Evolutionary conservation across 768 basidiomycete species (phyloP).

Genomic region (Aureoboletus auriporus): DNA sequence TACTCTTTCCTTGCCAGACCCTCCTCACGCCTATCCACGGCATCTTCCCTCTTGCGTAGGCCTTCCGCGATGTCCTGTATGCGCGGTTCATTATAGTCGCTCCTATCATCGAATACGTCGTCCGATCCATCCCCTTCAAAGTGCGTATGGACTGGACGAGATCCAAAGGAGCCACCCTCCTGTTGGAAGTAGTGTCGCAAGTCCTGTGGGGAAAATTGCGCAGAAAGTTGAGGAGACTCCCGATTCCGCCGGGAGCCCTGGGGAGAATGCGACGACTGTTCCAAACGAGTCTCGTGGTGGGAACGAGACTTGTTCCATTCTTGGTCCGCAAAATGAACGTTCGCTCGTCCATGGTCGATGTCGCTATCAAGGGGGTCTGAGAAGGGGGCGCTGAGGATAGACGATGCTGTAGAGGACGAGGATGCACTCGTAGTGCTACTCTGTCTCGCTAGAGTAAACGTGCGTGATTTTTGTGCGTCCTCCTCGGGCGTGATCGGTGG

Average conservation of each 20-base stretch:
- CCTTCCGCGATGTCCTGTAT: conserved; percentile 31
- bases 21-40: conserved; percentile 31
- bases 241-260: conserved; percentile 29
- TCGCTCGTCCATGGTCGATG: conserved; percentile 24
- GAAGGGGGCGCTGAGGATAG: conserved; percentile 38
- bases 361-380: conserved; percentile 20
- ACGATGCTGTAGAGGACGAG: conserved; percentile 43
- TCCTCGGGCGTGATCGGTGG: conserved; percentile 44
- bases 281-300: conserved; percentile 27
- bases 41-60: conserved; percentile 31
- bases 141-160: conserved; percentile 24
- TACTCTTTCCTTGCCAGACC: conserved; percentile 31
- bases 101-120: conserved; percentile 28
- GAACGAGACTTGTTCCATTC: conserved; percentile 19
- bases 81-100: conserved; percentile 28
- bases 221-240: conserved; percentile 26
- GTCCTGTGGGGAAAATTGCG: conserved; percentile 27
- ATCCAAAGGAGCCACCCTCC: conserved; percentile 9
- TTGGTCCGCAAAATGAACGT: conserved; percentile 24
- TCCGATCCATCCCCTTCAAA: conserved; percentile 28
- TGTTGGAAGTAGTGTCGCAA: conserved; percentile 25
- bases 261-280: conserved; percentile 26
- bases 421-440: conserved; percentile 48
- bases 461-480: conserved; percentile 37
- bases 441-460: conserved; percentile 40